Evolutionary conservation across 441 rosid species (phyloP), one percentile per base, ranked within the genome.

Genomic region (Viola pubescens): DNA sequence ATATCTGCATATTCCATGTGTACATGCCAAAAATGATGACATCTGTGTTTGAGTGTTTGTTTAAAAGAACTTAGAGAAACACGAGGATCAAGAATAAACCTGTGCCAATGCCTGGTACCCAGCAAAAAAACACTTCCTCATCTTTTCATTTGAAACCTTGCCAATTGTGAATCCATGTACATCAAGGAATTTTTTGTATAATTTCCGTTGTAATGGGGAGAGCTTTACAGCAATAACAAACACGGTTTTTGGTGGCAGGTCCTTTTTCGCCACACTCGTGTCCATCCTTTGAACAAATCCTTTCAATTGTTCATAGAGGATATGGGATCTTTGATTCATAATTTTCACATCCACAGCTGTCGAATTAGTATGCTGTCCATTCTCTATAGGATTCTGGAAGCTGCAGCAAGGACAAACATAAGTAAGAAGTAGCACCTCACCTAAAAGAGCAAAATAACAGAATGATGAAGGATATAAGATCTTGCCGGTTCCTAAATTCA

Each of bases 231-330:
- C 73, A 63, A 94, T 80, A 48, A 94, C 99, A 65, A 85, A 91
- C 66, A 94, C 99, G 61, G 96, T 89, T 87, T 94, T 94, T 47
- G 99, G 98, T 26, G 99, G 99, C 80, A 94, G 75, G 77, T 94
- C 99, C 67, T 87, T 85, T 73, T 94, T 91, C 81, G 73, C 99
- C 61, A 94, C 98, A 66, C 79, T 89, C 98, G 84, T 94, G 80
- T 94, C 99, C 99, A 88, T 91, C 73, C 99, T 87, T 73, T 94
- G 99, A 63, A 91, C 98, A 79, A 91, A 94, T 75, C 99, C 99
- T 84, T 94, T 94, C 68, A 94, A 73, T 58, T 94, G 88, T 70
- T 91, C 97, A 68, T 91, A 94, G 56, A 94, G 89, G 78, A 94
- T 94, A 74, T 94, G 99, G 56, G 98, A 94, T 74, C 99, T 86